Percentiles rank a stretch among this genome's conserved stretches.
Evolutionary conservation across 805 yeast genomes (phyloP).

Genomic region (Nakazawaea wickerhamii): DNA sequence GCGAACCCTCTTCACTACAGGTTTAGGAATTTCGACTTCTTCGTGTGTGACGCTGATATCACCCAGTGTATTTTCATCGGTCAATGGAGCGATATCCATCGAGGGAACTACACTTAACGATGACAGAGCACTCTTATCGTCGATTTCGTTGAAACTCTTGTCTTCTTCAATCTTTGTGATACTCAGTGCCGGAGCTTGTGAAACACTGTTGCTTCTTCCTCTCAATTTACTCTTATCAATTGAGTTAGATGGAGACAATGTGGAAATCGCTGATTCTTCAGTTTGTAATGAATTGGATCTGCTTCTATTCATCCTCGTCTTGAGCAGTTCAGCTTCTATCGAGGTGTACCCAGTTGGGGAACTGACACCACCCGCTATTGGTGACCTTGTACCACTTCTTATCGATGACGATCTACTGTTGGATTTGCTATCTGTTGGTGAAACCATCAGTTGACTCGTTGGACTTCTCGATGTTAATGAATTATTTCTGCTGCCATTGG

Average conservation of each 20-base stretch:
- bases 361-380: slow-evolving; percentile 9
- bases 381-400: slow-evolving; percentile 19
- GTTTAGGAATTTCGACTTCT: background rate
- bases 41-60: slow-evolving; percentile 2
- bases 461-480: background rate
- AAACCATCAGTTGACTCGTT: background rate
- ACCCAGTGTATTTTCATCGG: slow-evolving; percentile 16
- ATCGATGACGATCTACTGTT: slow-evolving; percentile 21
- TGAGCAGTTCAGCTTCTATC: slow-evolving; percentile 16
- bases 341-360: background rate
- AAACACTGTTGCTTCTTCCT: slow-evolving; percentile 20
- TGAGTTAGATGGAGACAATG: slow-evolving; percentile 11
- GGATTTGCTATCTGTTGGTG: background rate
- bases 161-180: slow-evolving; percentile 18
- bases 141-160: background rate
- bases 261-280: slow-evolving; percentile 1
- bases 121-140: background rate
- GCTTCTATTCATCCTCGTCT: slow-evolving; percentile 19
- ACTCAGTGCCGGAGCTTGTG: slow-evolving; percentile 18
- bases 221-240: slow-evolving; percentile 19
- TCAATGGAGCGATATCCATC: background rate
- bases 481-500: slow-evolving; percentile 7
- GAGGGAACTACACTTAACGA: background rate
- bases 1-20: slow-evolving; percentile 37
- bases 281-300: slow-evolving; percentile 24